Percentiles rank a stretch among this genome's conserved stretches.
phyloP scores from a whole-genome alignment of 2,329 filamentous ascomycete genomes.

The Cytospora chrysosperma region DNA sequence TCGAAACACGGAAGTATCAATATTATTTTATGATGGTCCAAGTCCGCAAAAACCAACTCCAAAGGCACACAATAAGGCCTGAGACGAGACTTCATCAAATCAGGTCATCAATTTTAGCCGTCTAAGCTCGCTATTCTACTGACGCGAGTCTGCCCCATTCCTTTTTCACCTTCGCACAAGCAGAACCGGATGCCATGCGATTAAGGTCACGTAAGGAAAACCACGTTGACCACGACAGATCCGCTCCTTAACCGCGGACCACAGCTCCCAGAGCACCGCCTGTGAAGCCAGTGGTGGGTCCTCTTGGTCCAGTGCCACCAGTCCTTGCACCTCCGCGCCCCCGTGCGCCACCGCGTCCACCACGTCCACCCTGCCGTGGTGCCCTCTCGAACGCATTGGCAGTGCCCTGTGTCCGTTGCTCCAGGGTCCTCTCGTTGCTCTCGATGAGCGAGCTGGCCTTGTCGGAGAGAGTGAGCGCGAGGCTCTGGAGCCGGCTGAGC shows the following conservation, averaged over 20 bases:
- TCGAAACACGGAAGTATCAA: background rate
- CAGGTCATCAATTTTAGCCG: constrained; percentile 22
- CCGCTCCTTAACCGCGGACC: constrained; percentile 53
- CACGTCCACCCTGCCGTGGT: constrained; percentile 70
- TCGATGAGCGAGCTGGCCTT: constrained; percentile 96
- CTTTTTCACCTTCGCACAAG: constrained; percentile 22
- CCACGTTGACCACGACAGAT: constrained; percentile 12
- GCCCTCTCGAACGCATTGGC: constrained; percentile 81
- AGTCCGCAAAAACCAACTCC: background rate
- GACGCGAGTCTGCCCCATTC: constrained; percentile 23
- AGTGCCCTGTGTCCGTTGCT: constrained; percentile 95
- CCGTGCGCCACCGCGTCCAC: constrained; percentile 64
- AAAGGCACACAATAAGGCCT: background rate
- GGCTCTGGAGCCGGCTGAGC: constrained; percentile 89
- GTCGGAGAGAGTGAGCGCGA: constrained; percentile 90
- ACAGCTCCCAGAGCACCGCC: constrained; percentile 74
- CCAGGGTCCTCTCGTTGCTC: constrained; percentile 93
- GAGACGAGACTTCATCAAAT: background rate
- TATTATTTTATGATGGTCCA: background rate
- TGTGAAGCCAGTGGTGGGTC: constrained; percentile 77
- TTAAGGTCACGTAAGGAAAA: constrained; percentile 22
- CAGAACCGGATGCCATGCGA: constrained; percentile 24
- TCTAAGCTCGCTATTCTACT: constrained; percentile 23
- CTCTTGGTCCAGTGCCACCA: constrained; percentile 61
- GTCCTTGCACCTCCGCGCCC: constrained; percentile 60